A percentile compares a stretch with the other conserved stretches of the same genome.
phyloP scores from a whole-genome alignment of 2,329 filamentous ascomycete genomes.

The Camptophora hylomeconis region DNA sequence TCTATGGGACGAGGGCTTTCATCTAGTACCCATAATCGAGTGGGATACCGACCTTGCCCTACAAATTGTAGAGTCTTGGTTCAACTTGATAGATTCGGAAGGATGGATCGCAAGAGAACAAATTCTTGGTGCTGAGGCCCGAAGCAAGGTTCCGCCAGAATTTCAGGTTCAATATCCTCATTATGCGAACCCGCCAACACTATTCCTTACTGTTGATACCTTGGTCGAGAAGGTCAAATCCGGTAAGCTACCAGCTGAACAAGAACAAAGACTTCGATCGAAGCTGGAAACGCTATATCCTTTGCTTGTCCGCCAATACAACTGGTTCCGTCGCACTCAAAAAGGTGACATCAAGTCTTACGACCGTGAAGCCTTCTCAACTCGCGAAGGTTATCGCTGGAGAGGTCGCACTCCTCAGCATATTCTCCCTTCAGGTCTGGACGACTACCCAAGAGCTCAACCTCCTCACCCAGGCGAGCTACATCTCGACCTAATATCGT shows the following conservation, averaged over 20 bases:
- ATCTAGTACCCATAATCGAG: constrained; percentile 77
- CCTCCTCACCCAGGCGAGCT: constrained; percentile 92
- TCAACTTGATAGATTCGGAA: constrained; percentile 87
- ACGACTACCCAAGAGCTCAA: constrained; percentile 89
- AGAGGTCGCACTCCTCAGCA: constrained; percentile 76
- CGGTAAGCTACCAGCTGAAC: constrained; percentile 17
- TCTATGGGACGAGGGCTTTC: constrained; percentile 96
- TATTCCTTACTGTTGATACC: constrained; percentile 76
- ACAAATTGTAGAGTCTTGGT: constrained; percentile 91
- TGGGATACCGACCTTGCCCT: constrained; percentile 83
- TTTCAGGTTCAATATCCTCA: constrained; percentile 95
- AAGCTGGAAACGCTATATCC: constrained; percentile 64
- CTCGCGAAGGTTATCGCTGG: constrained; percentile 92
- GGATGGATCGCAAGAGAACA: constrained; percentile 97
- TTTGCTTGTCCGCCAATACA: constrained; percentile 73
- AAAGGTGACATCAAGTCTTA: constrained; percentile 81
- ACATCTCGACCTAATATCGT: constrained; percentile 85
- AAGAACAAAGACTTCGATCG: constrained; percentile 18
- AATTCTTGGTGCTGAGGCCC: constrained; percentile 80
- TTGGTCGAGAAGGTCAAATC: constrained; percentile 66
- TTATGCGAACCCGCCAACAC: constrained; percentile 90
- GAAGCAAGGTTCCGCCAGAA: constrained; percentile 84
- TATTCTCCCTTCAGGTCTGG: constrained; percentile 82
- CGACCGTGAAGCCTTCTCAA: constrained; percentile 75
- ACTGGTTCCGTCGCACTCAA: constrained; percentile 92